A percentile compares a stretch with the other conserved stretches of the same genome.
These are phyloP conservation scores for Colletotrichum agaves DNA, from an alignment of 2,329 filamentous ascomycete species.

Conservation along the genomic window DNA sequence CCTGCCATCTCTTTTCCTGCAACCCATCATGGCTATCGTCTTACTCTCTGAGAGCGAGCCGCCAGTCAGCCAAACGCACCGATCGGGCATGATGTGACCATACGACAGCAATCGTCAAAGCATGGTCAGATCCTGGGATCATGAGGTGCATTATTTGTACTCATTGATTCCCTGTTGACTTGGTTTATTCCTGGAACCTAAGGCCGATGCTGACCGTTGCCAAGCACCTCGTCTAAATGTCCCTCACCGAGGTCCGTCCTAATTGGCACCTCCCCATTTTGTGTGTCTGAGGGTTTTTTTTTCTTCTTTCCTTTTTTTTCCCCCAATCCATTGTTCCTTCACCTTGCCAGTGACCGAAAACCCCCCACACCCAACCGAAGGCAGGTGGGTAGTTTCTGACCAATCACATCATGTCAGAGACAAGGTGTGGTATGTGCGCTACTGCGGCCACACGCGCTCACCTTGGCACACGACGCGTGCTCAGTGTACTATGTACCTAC, in stretches of 20 bases:
- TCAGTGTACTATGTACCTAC: too few species aligned
- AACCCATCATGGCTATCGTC: neutral
- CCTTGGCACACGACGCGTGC: conserved; percentile 31
- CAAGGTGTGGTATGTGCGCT: conserved; percentile 12
- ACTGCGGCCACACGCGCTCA: conserved; percentile 28
- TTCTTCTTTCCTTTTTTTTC: neutral
- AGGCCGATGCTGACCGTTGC: neutral
- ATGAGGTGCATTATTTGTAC: neutral
- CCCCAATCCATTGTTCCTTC: too few species aligned
- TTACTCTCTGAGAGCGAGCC: neutral
- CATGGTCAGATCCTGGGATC: conserved; percentile 19
- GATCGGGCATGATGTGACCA: conserved; percentile 13
- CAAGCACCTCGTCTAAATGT: conserved; percentile 4
- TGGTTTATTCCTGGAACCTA: neutral
- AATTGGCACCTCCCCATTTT: conserved; percentile 9
- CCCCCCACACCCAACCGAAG: neutral
- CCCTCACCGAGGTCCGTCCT: conserved; percentile 19
- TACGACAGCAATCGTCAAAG: neutral
- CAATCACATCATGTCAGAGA: neutral
- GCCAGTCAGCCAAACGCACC: conserved; percentile 1
- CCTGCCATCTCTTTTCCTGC: conserved; percentile 6
- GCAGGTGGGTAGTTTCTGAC: neutral
- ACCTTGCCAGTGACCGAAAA: conserved; percentile 17
- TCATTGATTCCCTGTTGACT: too few species aligned
- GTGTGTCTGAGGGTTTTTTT: neutral